phyloP scores from a whole-genome alignment of 1,139 yeast genomes.

The Hansenula sp. region DNA sequence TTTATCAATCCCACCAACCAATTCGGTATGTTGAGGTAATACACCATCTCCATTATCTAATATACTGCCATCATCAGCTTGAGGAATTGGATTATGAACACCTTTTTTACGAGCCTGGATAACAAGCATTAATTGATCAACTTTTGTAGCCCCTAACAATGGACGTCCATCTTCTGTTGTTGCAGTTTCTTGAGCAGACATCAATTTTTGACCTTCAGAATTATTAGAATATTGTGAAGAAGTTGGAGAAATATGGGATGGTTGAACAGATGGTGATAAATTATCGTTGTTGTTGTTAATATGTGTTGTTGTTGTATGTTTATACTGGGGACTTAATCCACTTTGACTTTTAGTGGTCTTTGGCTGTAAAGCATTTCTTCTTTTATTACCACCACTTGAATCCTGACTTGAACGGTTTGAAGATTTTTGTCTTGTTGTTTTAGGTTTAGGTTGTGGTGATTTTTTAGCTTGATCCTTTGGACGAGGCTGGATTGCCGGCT shows the following conservation, averaged over 20 bases:
- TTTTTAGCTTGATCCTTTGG: slow-evolving; percentile 8
- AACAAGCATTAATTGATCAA: slow-evolving; percentile 85
- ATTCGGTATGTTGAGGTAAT: slow-evolving; percentile 60
- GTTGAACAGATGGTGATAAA: slow-evolving; percentile 2
- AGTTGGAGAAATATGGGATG: slow-evolving; percentile 6
- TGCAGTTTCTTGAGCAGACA: slow-evolving; percentile 44
- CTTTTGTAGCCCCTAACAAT: slow-evolving; percentile 78
- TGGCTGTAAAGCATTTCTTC: slow-evolving; percentile 18
- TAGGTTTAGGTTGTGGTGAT: slow-evolving; percentile 1
- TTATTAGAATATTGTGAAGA: slow-evolving; percentile 8
- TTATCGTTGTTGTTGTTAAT: slow-evolving; percentile 7
- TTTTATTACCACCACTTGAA: neutral
- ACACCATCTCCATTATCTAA: slow-evolving; percentile 30
- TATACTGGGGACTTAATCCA: neutral
- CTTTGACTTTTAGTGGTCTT: neutral
- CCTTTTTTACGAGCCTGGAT: slow-evolving; percentile 85
- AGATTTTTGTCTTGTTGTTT: neutral
- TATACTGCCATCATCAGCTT: slow-evolving; percentile 56
- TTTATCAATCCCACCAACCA: slow-evolving; percentile 84
- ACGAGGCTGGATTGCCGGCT: neutral
- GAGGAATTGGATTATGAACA: slow-evolving; percentile 56
- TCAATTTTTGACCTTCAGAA: slow-evolving; percentile 20
- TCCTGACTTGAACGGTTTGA: slow-evolving; percentile 1
- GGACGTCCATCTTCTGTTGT: slow-evolving; percentile 61
- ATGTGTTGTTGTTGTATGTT: neutral